These are phyloP conservation scores for Opeltia flavorubescens DNA, from an alignment of 495 filamentous ascomycete species.

Conservation along the genomic window DNA sequence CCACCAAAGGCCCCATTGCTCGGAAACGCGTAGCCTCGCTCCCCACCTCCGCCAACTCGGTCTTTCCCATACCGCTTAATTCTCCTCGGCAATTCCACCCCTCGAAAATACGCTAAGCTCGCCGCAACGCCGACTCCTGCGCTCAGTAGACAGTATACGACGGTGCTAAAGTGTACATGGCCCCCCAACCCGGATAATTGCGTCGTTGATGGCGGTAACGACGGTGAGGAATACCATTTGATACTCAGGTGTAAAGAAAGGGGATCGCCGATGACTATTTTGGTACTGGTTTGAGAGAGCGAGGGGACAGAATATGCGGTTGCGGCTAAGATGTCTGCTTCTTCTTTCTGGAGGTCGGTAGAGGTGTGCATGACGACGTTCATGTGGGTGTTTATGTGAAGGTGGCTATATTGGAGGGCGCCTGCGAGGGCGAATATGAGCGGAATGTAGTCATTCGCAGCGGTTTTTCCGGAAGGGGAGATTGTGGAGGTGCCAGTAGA, in stretches of 20 bases:
- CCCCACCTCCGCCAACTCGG: conserved; percentile 26
- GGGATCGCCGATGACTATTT: conserved; percentile 71
- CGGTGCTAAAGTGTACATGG: conserved; percentile 17
- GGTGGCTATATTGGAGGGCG: conserved; percentile 72
- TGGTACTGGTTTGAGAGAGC: conserved; percentile 40
- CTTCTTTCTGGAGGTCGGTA: conserved; percentile 20
- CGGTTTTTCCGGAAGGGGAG: conserved; percentile 9
- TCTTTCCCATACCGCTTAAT: conserved; percentile 26
- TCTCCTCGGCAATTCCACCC: conserved; percentile 30
- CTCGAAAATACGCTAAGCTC: conserved; percentile 20
- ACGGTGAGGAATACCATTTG: conserved; percentile 49
- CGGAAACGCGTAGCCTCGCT: conserved; percentile 29
- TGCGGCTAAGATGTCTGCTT: conserved; percentile 57
- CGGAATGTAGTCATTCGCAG: conserved; percentile 41
- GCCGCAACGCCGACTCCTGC: conserved; percentile 28
- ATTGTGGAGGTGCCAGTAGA: conserved; percentile 14
- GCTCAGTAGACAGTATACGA: conserved; percentile 20
- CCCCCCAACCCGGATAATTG: conserved; percentile 12
- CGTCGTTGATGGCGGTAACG: conserved; percentile 20
- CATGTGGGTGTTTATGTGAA: conserved; percentile 80
- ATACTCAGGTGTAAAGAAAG: conserved; percentile 70
- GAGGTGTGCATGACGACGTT: conserved; percentile 77
- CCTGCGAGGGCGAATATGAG: conserved; percentile 77
- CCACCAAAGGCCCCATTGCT: conserved; percentile 21
- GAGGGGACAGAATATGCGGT: conserved; percentile 76